phyloP scores from a whole-genome alignment of 208 protist species.

The Trypanosoma lewisi region DNA sequence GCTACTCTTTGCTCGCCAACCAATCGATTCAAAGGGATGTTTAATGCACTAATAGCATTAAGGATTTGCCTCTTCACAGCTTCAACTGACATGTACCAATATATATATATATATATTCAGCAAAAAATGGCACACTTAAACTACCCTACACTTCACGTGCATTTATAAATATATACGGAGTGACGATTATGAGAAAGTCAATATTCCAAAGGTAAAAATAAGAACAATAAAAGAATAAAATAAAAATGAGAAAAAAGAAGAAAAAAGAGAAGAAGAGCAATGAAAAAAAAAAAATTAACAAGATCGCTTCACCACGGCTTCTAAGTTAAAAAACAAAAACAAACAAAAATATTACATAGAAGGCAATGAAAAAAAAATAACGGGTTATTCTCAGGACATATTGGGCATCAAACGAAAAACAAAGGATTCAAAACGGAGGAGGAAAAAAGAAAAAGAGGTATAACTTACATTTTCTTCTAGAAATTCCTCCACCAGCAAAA shows the following conservation, averaged over 20 bases:
- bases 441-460: too few species aligned
- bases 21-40: conserved; percentile 45
- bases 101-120: conserved; percentile 8
- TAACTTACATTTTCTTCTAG: too few species aligned
- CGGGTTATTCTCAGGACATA: too few species aligned
- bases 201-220: not conserved
- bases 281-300: too few species aligned
- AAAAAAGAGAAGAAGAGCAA: too few species aligned
- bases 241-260: conserved; percentile 14
- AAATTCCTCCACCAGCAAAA: too few species aligned
- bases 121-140: not conserved
- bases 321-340: too few species aligned
- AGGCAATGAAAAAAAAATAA: too few species aligned
- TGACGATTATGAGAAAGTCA: not conserved
- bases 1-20: conserved; percentile 36
- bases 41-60: conserved; percentile 51
- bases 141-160: not conserved
- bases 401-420: too few species aligned
- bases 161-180: conserved; percentile 1
- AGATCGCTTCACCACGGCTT: too few species aligned
- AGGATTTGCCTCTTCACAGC: conserved; percentile 73
- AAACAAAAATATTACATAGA: too few species aligned
- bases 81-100: conserved; percentile 47
- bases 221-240: conserved; percentile 4
- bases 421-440: too few species aligned